phyloP scores from a whole-genome alignment of 2,329 filamentous ascomycete genomes.

The Colletotrichum noveboracense region DNA sequence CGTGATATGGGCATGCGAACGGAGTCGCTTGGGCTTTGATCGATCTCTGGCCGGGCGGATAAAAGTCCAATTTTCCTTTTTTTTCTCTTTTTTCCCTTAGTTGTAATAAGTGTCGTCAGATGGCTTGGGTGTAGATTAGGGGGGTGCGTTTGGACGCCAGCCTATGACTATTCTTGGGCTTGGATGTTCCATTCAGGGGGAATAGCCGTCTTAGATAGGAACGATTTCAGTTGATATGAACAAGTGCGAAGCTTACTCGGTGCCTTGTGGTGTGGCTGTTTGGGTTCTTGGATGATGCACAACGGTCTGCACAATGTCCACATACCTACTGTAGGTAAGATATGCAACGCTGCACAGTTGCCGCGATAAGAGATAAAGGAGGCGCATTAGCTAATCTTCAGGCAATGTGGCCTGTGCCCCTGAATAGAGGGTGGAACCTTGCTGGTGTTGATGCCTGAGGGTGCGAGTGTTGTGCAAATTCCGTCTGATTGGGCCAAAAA shows the following conservation, averaged over 20 bases:
- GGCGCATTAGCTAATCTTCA: background rate
- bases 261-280: background rate
- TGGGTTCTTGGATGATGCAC: background rate
- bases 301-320: background rate
- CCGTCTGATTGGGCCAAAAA: background rate
- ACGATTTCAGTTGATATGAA: background rate
- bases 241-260: background rate
- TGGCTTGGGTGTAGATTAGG: background rate
- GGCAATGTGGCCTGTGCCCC: conserved; percentile 11
- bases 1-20: conserved; percentile 13
- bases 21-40: conserved; percentile 8
- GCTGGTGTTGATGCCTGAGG: conserved; percentile 10
- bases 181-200: background rate
- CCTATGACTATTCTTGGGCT: conserved; percentile 1
- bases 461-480: background rate
- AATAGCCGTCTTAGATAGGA: background rate
- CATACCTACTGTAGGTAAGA: background rate
- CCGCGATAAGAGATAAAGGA: background rate
- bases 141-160: background rate
- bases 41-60: background rate
- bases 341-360: background rate
- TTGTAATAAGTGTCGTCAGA: background rate
- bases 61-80: conserved; percentile 3
- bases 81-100: background rate
- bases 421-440: background rate